Conservation (phyloP, 2,329 filamentous ascomycete species). For the Fusarium papillatum region DNA sequence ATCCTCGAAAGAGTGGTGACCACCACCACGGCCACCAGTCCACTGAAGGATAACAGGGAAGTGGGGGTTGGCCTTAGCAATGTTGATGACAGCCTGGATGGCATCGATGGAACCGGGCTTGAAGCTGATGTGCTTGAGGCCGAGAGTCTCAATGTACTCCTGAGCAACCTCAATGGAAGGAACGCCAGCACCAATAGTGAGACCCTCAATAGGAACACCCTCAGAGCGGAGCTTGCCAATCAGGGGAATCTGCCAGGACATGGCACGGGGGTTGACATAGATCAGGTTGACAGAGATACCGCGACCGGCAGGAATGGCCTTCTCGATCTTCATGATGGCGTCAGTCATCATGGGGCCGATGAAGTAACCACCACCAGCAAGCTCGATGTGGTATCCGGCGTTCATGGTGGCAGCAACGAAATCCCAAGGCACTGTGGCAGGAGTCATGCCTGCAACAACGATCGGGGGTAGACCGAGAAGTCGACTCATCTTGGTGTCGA, state of each 20-base stretch:
- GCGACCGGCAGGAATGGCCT: constrained; percentile 84
- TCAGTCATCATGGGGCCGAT: constrained; percentile 85
- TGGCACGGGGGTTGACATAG: constrained; percentile 90
- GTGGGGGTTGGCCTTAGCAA: constrained; percentile 92
- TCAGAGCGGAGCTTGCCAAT: constrained; percentile 85
- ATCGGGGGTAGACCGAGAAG: constrained; percentile 87
- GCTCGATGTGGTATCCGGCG: constrained; percentile 93
- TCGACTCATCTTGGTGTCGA: constrained; percentile 97
- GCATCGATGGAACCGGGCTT: constrained; percentile 92
- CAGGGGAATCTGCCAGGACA: constrained; percentile 93
- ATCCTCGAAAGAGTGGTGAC: constrained; percentile 95
- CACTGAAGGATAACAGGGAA: constrained; percentile 96
- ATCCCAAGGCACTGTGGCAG: constrained; percentile 89
- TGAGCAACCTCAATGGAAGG: constrained; percentile 94
- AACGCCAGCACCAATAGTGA: constrained; percentile 94
- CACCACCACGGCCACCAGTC: constrained; percentile 94
- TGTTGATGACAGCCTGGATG: constrained; percentile 91
- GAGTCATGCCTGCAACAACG: constrained; percentile 96
- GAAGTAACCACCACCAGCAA: constrained; percentile 92
- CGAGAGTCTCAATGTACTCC: constrained; percentile 93
- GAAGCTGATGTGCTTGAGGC: constrained; percentile 93
- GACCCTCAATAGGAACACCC: constrained; percentile 90
- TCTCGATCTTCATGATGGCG: constrained; percentile 87
- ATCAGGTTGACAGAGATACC: constrained; percentile 93
- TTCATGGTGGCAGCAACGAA: constrained; percentile 95